Conservation (phyloP, 495 filamentous ascomycete genomes). For the Copromyces sp. region DNA sequence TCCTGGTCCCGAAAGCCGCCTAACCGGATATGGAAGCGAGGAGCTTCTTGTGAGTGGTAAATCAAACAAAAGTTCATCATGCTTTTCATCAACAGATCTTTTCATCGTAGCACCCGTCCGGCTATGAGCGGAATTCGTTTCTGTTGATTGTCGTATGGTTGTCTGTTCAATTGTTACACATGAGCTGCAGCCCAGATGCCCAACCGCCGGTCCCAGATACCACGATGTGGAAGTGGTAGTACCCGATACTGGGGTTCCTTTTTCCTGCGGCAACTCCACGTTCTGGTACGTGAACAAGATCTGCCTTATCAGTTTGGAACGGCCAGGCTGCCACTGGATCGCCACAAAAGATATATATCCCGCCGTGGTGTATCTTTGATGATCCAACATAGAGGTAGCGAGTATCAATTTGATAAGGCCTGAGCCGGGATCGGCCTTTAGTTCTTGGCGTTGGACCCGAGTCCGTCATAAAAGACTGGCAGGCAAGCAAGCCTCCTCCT, state of each 20-base stretch:
- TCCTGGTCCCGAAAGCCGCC: too few species aligned
- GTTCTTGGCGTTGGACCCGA: background rate
- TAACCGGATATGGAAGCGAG: too few species aligned
- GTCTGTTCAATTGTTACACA: background rate
- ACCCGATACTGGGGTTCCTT: background rate
- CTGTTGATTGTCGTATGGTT: background rate
- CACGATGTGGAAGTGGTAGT: background rate
- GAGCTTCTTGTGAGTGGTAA: too few species aligned
- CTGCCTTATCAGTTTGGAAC: background rate
- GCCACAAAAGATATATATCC: background rate
- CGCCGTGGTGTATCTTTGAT: background rate
- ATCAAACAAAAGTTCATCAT: too few species aligned
- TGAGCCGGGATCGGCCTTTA: background rate
- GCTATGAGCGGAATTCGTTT: background rate
- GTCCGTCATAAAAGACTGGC: background rate
- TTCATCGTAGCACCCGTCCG: background rate
- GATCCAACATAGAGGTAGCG: background rate
- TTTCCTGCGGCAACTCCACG: background rate
- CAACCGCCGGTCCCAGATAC: background rate
- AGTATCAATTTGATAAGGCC: background rate
- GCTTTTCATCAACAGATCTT: too few species aligned
- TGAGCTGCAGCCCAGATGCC: background rate
- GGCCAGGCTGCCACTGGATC: background rate
- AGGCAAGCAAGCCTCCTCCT: background rate
- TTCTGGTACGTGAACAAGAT: background rate